Evolutionary conservation across 2,329 filamentous ascomycete species (phyloP).

Genomic region (Pestalotiopsis sp.): DNA sequence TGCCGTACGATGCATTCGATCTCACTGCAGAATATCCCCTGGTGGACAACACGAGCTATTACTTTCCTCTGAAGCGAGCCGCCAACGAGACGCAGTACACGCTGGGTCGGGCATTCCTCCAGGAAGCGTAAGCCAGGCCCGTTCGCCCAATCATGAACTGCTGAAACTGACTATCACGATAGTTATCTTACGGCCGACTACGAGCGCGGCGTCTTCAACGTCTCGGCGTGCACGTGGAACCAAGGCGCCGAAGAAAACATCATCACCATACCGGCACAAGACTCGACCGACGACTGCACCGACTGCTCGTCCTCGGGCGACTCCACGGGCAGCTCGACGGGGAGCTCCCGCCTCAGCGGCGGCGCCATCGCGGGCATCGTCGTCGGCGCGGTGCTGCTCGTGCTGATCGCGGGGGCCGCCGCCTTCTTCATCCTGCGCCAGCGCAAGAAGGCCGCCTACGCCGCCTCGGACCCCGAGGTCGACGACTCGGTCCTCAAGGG

Average conservation of each 20-base stretch:
- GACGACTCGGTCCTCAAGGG: slow-evolving; percentile 30
- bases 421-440: slow-evolving; percentile 21
- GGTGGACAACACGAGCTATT: slow-evolving; percentile 30
- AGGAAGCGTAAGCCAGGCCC: slow-evolving; percentile 33
- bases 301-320: slow-evolving; percentile 1
- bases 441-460: slow-evolving; percentile 21
- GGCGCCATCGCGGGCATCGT: slow-evolving; percentile 29
- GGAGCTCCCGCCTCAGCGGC: slow-evolving; percentile 17
- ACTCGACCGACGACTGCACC: slow-evolving; percentile 13
- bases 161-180: slow-evolving; percentile 8
- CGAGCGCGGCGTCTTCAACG: slow-evolving; percentile 40
- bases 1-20: slow-evolving; percentile 36
- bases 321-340: not conserved
- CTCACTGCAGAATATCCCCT: slow-evolving; percentile 32
- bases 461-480: slow-evolving; percentile 21
- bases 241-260: slow-evolving; percentile 34
- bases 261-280: slow-evolving; percentile 27
- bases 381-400: slow-evolving; percentile 18
- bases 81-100: slow-evolving; percentile 36
- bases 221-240: slow-evolving; percentile 38
- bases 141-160: not conserved
- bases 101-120: slow-evolving; percentile 35
- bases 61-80: slow-evolving; percentile 37
- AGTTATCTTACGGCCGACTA: slow-evolving; percentile 41
- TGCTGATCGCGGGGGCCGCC: slow-evolving; percentile 15